Percentiles rank a stretch among this genome's conserved stretches.
Conservation (phyloP, 331 rosid genomes). For the Pyracantha coccinea region DNA sequence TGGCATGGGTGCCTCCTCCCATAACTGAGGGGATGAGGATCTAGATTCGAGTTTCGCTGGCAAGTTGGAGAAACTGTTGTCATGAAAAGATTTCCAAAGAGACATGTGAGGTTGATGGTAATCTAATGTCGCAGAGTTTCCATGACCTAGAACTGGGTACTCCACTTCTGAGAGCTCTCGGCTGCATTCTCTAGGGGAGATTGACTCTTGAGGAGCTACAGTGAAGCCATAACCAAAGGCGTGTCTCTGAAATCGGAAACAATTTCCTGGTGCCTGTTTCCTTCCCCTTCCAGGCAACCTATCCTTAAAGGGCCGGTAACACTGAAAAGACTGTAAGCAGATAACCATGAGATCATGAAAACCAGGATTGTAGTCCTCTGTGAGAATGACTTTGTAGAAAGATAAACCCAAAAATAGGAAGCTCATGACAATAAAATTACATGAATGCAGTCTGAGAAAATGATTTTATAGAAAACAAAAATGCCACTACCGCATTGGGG, state of each 20-base stretch:
- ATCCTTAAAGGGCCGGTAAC: conserved; percentile 38
- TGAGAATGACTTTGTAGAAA: not conserved
- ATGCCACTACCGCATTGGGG: conserved; percentile 51
- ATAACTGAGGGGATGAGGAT: conserved; percentile 34
- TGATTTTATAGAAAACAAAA: not conserved
- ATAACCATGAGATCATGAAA: conserved; percentile 16
- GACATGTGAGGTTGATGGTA: conserved; percentile 34
- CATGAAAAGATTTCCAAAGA: conserved; percentile 24
- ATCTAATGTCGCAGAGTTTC: conserved; percentile 33
- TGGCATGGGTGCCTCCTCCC: conserved; percentile 28
- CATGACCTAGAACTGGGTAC: conserved; percentile 38
- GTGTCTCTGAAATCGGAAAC: conserved; percentile 36
- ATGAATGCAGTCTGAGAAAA: not conserved
- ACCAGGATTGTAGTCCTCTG: not conserved
- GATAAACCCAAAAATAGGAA: not conserved
- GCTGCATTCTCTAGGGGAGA: conserved; percentile 24
- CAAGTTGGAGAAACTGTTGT: conserved; percentile 30
- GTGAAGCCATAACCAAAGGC: conserved; percentile 27
- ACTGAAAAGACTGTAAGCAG: conserved; percentile 41
- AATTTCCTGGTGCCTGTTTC: conserved; percentile 32
- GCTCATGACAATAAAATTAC: not conserved
- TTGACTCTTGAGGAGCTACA: conserved; percentile 31
- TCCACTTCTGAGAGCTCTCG: conserved; percentile 43
- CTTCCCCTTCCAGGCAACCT: conserved; percentile 47
- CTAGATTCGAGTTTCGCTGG: conserved; percentile 44